phyloP scores from a whole-genome alignment of 2,329 filamentous ascomycete genomes.

The Colletotrichum tofieldiae region DNA sequence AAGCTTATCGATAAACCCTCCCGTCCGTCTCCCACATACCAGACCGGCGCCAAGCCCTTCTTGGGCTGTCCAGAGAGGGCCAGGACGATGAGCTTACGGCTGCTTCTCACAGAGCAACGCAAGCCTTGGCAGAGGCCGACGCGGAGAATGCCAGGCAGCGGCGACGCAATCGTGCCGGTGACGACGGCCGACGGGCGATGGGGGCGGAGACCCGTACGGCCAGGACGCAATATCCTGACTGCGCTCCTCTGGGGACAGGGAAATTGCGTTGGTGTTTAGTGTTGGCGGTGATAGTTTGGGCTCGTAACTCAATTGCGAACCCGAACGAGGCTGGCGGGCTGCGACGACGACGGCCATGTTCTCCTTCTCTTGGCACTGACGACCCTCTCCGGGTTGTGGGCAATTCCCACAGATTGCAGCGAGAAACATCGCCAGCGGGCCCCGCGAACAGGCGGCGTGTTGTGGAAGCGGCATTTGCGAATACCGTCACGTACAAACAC shows the following conservation, averaged over 20 bases:
- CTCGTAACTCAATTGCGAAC: conserved; percentile 12
- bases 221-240: conserved; percentile 3
- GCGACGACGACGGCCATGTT: conserved; percentile 28
- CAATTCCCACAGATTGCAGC: neutral
- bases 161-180: conserved; percentile 33
- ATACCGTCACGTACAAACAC: neutral
- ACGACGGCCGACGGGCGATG: conserved; percentile 22
- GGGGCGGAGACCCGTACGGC: conserved; percentile 1
- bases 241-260: conserved; percentile 11
- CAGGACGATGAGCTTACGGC: neutral
- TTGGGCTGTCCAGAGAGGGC: conserved; percentile 25
- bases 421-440: neutral
- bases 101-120: conserved; percentile 25
- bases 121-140: conserved; percentile 24
- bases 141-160: conserved; percentile 20
- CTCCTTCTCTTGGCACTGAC: conserved; percentile 13
- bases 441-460: no score
- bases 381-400: conserved; percentile 20
- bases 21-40: conserved; percentile 35
- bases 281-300: conserved; percentile 1
- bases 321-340: conserved; percentile 25
- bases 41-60: conserved; percentile 30
- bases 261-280: neutral
- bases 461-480: neutral
- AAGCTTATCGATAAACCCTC: conserved; percentile 26